Evolutionary conservation across 768 basidiomycete genomes (phyloP).

Genomic region (Tephrocybe sp.): DNA sequence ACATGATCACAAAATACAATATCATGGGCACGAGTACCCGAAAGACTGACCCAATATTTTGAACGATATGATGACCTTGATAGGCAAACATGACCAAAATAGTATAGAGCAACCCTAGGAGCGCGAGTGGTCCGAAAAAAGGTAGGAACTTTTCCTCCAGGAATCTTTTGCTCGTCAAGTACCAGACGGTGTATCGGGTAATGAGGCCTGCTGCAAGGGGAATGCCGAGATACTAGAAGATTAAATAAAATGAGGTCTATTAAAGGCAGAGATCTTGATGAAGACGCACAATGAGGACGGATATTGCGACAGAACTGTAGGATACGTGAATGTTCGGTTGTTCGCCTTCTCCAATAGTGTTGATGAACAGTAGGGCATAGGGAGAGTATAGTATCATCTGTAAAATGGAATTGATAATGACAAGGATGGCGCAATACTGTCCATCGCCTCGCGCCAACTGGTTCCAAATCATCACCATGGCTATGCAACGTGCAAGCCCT

Average conservation of each 20-base stretch:
- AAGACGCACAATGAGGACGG: slow-evolving; percentile 66
- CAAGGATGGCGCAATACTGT: slow-evolving; percentile 78
- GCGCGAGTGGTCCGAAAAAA: slow-evolving; percentile 63
- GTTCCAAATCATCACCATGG: slow-evolving; percentile 86
- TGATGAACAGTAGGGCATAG: slow-evolving; percentile 70
- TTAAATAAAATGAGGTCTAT: neutral
- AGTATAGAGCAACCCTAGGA: slow-evolving; percentile 80
- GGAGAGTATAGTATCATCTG: slow-evolving; percentile 81
- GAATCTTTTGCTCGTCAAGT: slow-evolving; percentile 42
- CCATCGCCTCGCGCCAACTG: slow-evolving; percentile 66
- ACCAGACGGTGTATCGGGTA: slow-evolving; percentile 62
- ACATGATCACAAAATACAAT: slow-evolving; percentile 79
- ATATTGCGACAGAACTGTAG: slow-evolving; percentile 62
- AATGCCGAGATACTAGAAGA: slow-evolving; percentile 73
- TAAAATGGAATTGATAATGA: slow-evolving; percentile 76
- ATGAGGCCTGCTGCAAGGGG: slow-evolving; percentile 70
- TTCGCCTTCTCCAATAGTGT: slow-evolving; percentile 56
- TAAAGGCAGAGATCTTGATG: neutral
- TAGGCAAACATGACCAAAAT: slow-evolving; percentile 76
- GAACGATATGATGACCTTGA: slow-evolving; percentile 66
- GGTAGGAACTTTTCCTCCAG: slow-evolving; percentile 66
- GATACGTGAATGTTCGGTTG: slow-evolving; percentile 42
- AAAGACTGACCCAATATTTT: slow-evolving; percentile 76
- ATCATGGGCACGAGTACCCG: slow-evolving; percentile 80
- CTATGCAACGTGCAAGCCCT: slow-evolving; percentile 70